These are phyloP conservation scores for Hypoxylon sp. DNA, from an alignment of 2,329 filamentous ascomycete species.

Conservation along the genomic window DNA sequence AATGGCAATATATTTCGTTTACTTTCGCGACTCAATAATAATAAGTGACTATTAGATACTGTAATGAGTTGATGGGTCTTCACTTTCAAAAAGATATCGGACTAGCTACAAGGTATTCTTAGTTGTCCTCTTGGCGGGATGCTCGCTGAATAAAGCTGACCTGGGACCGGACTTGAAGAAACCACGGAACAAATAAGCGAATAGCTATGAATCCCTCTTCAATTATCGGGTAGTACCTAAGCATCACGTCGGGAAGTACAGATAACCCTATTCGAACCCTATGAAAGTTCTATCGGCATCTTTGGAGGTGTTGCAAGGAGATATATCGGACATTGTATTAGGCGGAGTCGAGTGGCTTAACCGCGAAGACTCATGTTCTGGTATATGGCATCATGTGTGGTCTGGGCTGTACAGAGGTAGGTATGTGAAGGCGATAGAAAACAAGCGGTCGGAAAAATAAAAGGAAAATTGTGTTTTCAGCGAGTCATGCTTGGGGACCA, in stretches of 20 bases:
- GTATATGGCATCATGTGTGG: background rate
- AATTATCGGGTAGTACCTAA: slow-evolving; percentile 28
- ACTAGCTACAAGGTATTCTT: slow-evolving; percentile 14
- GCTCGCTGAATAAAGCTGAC: slow-evolving; percentile 14
- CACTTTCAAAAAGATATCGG: slow-evolving; percentile 18
- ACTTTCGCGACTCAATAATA: slow-evolving; percentile 6
- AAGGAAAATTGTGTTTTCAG: background rate
- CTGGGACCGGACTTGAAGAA: background rate
- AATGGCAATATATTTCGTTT: slow-evolving; percentile 2
- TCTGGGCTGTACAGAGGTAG: background rate
- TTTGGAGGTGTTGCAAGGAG: background rate
- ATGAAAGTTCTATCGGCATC: background rate
- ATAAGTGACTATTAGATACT: slow-evolving; percentile 1
- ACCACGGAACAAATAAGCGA: slow-evolving; percentile 1
- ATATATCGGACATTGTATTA: slow-evolving; percentile 1
- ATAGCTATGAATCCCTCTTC: slow-evolving; percentile 23
- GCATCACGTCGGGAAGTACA: slow-evolving; percentile 20
- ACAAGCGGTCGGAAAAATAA: background rate
- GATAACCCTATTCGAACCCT: slow-evolving; percentile 5
- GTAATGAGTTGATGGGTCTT: slow-evolving; percentile 15
- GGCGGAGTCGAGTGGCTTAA: background rate
- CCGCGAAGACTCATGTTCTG: background rate
- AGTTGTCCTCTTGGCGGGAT: slow-evolving; percentile 17
- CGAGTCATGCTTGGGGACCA: slow-evolving; percentile 22
- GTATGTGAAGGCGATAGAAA: background rate